Evolutionary conservation across 2,329 filamentous ascomycete genomes (phyloP).

Genomic region (Aquanectria penicillioides): DNA sequence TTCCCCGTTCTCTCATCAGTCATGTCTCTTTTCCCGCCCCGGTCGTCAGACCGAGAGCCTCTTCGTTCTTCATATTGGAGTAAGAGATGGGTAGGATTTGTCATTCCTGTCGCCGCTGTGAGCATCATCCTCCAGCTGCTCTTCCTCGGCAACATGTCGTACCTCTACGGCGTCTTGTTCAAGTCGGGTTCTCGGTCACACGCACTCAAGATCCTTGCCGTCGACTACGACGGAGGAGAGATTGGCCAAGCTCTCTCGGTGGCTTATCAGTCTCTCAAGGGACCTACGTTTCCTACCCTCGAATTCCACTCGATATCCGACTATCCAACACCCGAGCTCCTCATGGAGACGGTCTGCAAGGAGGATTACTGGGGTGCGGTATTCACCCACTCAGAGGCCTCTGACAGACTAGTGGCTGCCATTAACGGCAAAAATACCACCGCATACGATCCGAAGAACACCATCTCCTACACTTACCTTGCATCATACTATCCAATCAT

Average conservation of each 20-base stretch:
- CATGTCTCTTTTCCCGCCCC: constrained; percentile 9
- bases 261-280: constrained; percentile 46
- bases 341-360: constrained; percentile 48
- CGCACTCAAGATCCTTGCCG: constrained; percentile 41
- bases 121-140: constrained; percentile 29
- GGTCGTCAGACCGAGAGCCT: background rate
- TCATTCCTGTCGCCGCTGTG: constrained; percentile 29
- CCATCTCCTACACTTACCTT: constrained; percentile 50
- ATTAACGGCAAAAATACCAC: constrained; percentile 37
- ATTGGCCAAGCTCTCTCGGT: constrained; percentile 45
- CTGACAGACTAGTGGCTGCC: constrained; percentile 42
- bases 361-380: constrained; percentile 51
- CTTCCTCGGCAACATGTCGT: constrained; percentile 41
- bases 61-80: constrained; percentile 13
- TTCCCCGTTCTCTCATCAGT: background rate
- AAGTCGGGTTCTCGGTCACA: constrained; percentile 34
- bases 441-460: constrained; percentile 45
- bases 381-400: constrained; percentile 45
- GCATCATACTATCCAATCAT: constrained; percentile 48
- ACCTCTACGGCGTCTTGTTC: constrained; percentile 48
- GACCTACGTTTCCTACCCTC: constrained; percentile 45
- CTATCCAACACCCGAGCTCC: constrained; percentile 39
- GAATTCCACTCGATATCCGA: constrained; percentile 37
- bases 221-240: constrained; percentile 46
- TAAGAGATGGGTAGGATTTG: constrained; percentile 12